These are phyloP conservation scores for Xylariaceae sp. DNA, from an alignment of 2,329 filamentous ascomycete species.

Conservation along the genomic window DNA sequence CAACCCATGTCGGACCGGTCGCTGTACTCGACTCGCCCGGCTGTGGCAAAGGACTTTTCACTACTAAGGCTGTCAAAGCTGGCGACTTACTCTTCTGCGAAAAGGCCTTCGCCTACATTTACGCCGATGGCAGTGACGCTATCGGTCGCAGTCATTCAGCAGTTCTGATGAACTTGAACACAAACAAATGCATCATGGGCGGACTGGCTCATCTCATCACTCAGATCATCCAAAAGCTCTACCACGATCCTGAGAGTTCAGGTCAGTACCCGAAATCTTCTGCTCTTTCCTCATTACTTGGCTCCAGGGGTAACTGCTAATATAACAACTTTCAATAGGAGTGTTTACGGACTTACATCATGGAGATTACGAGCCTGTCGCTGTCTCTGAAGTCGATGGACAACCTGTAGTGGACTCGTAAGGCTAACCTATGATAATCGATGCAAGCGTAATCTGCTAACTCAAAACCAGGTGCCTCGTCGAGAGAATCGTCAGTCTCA, in stretches of 20 bases:
- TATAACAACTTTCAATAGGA: too few species aligned
- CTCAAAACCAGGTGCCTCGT: conserved; percentile 46
- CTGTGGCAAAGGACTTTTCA: conserved; percentile 55
- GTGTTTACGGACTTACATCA: conserved; percentile 43
- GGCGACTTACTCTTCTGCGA: conserved; percentile 59
- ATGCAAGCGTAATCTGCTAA: not conserved
- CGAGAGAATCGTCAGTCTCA: conserved; percentile 45
- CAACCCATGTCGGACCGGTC: conserved; percentile 48
- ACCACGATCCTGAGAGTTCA: conserved; percentile 42
- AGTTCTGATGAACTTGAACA: conserved; percentile 44
- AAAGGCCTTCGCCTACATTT: conserved; percentile 54
- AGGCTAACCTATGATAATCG: conserved; percentile 5
- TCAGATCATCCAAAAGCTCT: conserved; percentile 48
- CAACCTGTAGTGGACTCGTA: conserved; percentile 49
- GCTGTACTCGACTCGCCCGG: conserved; percentile 43
- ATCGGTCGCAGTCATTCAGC: conserved; percentile 22
- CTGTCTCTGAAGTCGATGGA: conserved; percentile 38
- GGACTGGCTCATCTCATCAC: conserved; percentile 46
- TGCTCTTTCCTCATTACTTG: too few species aligned
- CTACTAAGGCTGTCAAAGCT: conserved; percentile 47
- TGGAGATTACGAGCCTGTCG: conserved; percentile 42
- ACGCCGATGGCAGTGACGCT: conserved; percentile 27
- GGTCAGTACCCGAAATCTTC: too few species aligned
- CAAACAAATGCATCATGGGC: conserved; percentile 38
- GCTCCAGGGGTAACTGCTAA: too few species aligned